Conservation (phyloP, 768 basidiomycete species). For the Suillus variegatus region DNA sequence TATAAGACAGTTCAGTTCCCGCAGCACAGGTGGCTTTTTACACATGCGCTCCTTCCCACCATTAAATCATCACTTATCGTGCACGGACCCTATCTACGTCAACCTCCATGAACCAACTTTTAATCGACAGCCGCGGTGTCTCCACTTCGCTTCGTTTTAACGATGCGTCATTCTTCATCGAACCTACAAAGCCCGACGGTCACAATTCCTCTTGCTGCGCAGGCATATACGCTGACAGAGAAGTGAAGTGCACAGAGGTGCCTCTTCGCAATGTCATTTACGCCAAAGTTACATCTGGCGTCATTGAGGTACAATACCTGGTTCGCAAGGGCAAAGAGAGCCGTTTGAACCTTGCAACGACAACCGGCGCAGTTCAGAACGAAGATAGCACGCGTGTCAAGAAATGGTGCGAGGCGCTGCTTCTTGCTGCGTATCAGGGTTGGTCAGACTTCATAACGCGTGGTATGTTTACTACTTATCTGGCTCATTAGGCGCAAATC, state of each 20-base stretch:
- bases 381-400: slow-evolving; percentile 35
- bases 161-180: slow-evolving; percentile 28
- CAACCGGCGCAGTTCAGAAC: slow-evolving; percentile 41
- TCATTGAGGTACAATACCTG: slow-evolving; percentile 54
- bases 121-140: slow-evolving; percentile 17
- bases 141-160: slow-evolving; percentile 28
- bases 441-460: background rate
- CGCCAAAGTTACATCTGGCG: slow-evolving; percentile 40
- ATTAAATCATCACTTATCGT: background rate
- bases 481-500: slow-evolving; percentile 47
- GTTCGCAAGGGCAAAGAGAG: slow-evolving; percentile 43
- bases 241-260: slow-evolving; percentile 24
- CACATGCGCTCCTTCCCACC: background rate
- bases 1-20: background rate
- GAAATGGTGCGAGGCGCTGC: slow-evolving; percentile 57
- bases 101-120: background rate
- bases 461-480: slow-evolving; percentile 10
- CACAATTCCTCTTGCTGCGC: slow-evolving; percentile 11
- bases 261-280: slow-evolving; percentile 56
- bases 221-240: slow-evolving; percentile 4
- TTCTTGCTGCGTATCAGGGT: slow-evolving; percentile 66
- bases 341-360: slow-evolving; percentile 37
- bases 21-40: background rate
- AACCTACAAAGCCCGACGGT: slow-evolving; percentile 11
- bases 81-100: background rate